phyloP scores from a whole-genome alignment of 176 grass and related monocot genomes.

The Panicum miliaceum region DNA sequence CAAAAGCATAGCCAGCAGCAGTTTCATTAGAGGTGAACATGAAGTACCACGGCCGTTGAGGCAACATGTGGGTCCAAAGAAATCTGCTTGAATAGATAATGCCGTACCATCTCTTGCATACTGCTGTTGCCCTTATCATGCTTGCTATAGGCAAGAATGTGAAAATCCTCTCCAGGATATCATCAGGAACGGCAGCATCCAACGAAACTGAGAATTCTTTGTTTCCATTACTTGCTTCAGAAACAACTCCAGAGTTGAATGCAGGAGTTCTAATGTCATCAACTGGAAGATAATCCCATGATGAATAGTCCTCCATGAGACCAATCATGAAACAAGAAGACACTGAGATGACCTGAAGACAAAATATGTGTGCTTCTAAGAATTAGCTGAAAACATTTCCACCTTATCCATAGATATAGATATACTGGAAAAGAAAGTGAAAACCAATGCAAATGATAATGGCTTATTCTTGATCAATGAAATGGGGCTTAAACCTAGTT shows the following conservation, averaged over 20 bases:
- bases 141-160: constrained; percentile 82
- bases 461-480: constrained; percentile 13
- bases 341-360: constrained; percentile 51
- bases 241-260: constrained; percentile 43
- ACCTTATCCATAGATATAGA: not conserved
- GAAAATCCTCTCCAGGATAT: constrained; percentile 85
- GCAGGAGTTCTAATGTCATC: constrained; percentile 38
- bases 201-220: constrained; percentile 59
- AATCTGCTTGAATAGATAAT: constrained; percentile 68
- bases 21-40: constrained; percentile 82
- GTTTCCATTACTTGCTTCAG: constrained; percentile 33
- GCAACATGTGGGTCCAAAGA: constrained; percentile 67
- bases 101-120: constrained; percentile 79
- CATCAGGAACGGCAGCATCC: constrained; percentile 70
- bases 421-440: constrained; percentile 5
- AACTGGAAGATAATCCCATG: constrained; percentile 52
- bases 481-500: not conserved
- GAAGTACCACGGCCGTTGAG: constrained; percentile 94
- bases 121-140: constrained; percentile 65
- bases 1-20: constrained; percentile 78
- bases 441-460: not conserved
- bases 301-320: constrained; percentile 56
- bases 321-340: constrained; percentile 5
- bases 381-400: constrained; percentile 6
- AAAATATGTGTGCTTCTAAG: constrained; percentile 8